Conservation (phyloP, 2,329 filamentous ascomycete species). For the Colletotrichum lini region DNA sequence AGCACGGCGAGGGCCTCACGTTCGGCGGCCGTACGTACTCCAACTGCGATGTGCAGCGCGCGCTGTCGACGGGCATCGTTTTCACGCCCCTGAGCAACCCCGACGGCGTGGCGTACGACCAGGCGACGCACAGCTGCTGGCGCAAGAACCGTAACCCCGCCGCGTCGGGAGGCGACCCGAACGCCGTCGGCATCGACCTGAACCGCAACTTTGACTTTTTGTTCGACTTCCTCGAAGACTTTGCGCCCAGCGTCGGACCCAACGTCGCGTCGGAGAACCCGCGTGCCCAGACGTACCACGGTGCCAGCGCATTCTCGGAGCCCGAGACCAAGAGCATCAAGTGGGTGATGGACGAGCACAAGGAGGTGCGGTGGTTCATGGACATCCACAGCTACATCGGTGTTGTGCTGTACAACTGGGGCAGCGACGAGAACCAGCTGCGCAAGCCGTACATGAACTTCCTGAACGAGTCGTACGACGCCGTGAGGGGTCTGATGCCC, state of each 20-base stretch:
- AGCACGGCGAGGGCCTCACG: conserved; percentile 62
- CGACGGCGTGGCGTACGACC: conserved; percentile 68
- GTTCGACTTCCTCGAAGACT: conserved; percentile 66
- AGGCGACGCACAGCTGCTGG: conserved; percentile 67
- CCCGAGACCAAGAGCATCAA: conserved; percentile 69
- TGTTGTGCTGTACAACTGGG: conserved; percentile 66
- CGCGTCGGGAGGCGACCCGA: conserved; percentile 48
- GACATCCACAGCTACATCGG: conserved; percentile 71
- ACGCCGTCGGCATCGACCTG: conserved; percentile 63
- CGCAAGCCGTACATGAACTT: conserved; percentile 64
- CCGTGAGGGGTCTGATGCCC: conserved; percentile 62
- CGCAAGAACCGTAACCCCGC: conserved; percentile 69
- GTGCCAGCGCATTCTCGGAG: conserved; percentile 67
- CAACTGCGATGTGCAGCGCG: conserved; percentile 64
- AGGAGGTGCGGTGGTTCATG: conserved; percentile 68
- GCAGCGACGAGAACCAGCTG: conserved; percentile 67
- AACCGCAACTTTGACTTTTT: conserved; percentile 72
- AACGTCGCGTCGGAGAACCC: conserved; percentile 60
- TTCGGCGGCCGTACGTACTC: conserved; percentile 68
- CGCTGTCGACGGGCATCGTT: conserved; percentile 67
- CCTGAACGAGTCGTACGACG: conserved; percentile 65
- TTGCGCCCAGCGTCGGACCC: conserved; percentile 56
- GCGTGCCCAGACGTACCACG: conserved; percentile 64
- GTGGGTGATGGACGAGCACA: conserved; percentile 65
- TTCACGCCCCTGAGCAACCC: conserved; percentile 66